These are phyloP conservation scores for Tolypocladium sp. DNA, from an alignment of 2,329 filamentous ascomycete genomes.

Conservation along the genomic window DNA sequence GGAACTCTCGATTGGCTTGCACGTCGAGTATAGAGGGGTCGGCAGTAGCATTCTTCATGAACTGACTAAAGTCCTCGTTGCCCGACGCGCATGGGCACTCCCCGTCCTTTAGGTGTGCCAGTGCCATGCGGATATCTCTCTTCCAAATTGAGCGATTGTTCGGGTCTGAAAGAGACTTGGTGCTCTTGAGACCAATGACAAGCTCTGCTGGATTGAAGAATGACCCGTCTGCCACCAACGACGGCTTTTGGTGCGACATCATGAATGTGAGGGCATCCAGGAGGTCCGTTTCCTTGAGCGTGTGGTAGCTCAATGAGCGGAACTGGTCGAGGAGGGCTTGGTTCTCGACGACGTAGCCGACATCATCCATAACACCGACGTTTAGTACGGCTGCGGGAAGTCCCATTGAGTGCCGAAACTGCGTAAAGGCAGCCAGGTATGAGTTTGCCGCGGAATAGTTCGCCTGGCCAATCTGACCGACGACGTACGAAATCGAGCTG, in stretches of 20 bases:
- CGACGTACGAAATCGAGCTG: conserved; percentile 14
- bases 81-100: not conserved
- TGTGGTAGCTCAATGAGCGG: conserved; percentile 2
- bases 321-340: conserved; percentile 4
- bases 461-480: conserved; percentile 16
- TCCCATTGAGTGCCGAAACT: conserved; percentile 2
- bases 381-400: conserved; percentile 5
- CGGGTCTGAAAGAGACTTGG: conserved; percentile 3
- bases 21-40: conserved; percentile 3
- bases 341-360: conserved; percentile 1
- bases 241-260: conserved; percentile 3
- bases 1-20: not conserved
- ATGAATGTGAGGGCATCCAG: conserved; percentile 1
- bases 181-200: conserved; percentile 4
- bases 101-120: not conserved
- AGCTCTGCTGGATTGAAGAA: conserved; percentile 2
- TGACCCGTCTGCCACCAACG: not conserved
- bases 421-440: conserved; percentile 17
- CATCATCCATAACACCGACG: conserved; percentile 2
- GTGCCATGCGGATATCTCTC: conserved; percentile 5
- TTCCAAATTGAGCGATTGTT: conserved; percentile 6
- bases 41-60: conserved; percentile 3
- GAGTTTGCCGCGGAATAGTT: conserved; percentile 22
- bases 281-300: conserved; percentile 5
- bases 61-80: conserved; percentile 5